Conservation (phyloP, 768 basidiomycete genomes). For the Tulasnella sp. region DNA sequence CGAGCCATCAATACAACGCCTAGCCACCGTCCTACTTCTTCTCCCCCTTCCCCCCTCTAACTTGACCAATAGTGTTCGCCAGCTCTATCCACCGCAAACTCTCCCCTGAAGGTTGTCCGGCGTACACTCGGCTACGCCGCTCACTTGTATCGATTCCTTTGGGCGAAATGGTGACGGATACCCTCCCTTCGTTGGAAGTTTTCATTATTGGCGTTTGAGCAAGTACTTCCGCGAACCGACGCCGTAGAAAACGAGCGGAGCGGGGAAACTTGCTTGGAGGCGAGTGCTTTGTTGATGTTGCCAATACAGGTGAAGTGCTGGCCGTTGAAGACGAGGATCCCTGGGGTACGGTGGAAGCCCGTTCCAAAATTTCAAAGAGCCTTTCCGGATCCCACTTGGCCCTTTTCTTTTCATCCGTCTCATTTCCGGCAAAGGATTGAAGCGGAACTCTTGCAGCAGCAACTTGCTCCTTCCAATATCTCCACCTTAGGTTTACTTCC, state of each 20-base stretch:
- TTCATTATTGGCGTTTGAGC: background rate
- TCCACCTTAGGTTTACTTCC: conserved; percentile 72
- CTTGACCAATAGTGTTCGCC: background rate
- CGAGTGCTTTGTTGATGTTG: background rate
- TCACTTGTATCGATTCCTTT: conserved; percentile 2
- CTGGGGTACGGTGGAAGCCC: background rate
- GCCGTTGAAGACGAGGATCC: background rate
- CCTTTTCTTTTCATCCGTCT: conserved; percentile 43
- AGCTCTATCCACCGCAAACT: background rate
- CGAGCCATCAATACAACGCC: background rate
- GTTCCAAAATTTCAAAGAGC: background rate
- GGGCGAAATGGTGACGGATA: conserved; percentile 1
- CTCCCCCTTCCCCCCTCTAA: background rate
- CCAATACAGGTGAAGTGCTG: no score
- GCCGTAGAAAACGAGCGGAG: background rate
- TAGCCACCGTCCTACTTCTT: background rate
- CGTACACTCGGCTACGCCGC: background rate
- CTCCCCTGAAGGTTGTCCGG: background rate
- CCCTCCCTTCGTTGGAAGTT: background rate
- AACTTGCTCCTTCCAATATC: conserved; percentile 59
- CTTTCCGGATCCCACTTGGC: background rate
- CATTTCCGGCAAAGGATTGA: conserved; percentile 61
- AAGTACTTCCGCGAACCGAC: background rate
- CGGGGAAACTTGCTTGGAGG: background rate
- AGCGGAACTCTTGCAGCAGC: conserved; percentile 49